phyloP scores from a whole-genome alignment of 257 asterid genomes.

The Nicotiana paniculata region DNA sequence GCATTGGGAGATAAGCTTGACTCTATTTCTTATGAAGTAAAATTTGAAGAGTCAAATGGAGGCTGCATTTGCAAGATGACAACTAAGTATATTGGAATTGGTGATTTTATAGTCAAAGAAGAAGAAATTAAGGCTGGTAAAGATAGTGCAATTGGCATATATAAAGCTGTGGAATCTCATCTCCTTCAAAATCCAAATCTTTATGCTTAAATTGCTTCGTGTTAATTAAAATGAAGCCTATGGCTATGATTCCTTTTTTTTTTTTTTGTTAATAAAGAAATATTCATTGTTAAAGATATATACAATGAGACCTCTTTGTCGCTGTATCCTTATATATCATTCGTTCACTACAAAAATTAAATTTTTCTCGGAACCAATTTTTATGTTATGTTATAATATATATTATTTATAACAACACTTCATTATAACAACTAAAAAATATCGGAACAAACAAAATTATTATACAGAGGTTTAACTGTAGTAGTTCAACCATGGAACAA shows the following conservation, averaged over 20 bases:
- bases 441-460: too few relatives aligned
- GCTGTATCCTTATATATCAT: too few relatives aligned
- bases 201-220: not conserved
- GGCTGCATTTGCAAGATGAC: constrained; percentile 26
- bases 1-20: constrained; percentile 21
- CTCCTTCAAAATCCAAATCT: constrained; percentile 19
- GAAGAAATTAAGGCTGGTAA: constrained; percentile 35
- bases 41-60: constrained; percentile 25
- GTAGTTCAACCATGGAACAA: too few relatives aligned
- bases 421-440: too few relatives aligned
- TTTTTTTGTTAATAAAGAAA: too few relatives aligned
- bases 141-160: constrained; percentile 21
- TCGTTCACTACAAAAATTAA: too few relatives aligned
- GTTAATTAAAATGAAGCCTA: not conserved
- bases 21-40: constrained; percentile 21
- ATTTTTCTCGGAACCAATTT: too few relatives aligned
- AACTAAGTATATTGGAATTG: constrained; percentile 25
- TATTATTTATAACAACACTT: too few relatives aligned
- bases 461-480: too few relatives aligned
- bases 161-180: constrained; percentile 29
- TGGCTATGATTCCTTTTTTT: not conserved
- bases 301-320: too few relatives aligned
- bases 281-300: too few relatives aligned
- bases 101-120: constrained; percentile 17
- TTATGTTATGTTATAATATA: too few relatives aligned